Evolutionary conservation across 345 rosid species (phyloP).

Genomic region (Geranium rotundifolium): DNA sequence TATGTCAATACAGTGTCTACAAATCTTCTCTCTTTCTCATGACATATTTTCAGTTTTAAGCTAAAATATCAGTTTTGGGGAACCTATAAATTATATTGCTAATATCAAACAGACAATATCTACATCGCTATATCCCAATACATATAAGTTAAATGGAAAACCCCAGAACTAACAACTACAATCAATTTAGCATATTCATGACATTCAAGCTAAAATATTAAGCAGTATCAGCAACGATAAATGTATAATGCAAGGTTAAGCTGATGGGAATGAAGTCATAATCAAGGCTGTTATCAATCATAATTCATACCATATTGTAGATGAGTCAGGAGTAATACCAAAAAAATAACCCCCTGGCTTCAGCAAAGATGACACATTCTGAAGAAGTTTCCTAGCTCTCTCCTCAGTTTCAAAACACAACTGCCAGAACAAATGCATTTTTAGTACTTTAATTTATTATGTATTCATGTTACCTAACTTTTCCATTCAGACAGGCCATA

Average conservation of each 20-base stretch:
- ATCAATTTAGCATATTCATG: no score
- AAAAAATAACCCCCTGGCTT: conserved; percentile 96
- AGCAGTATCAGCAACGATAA: no score
- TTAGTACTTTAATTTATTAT: not conserved
- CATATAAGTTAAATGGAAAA: no score
- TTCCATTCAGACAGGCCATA: not conserved
- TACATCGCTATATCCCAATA: no score
- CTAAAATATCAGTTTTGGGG: no score
- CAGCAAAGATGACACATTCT: conserved; percentile 71
- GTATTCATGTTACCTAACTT: not conserved
- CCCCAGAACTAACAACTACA: no score
- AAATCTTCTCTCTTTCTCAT: not conserved
- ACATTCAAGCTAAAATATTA: no score
- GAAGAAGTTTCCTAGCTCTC: conserved; percentile 71
- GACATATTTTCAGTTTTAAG: not conserved
- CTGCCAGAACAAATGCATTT: conserved; percentile 23
- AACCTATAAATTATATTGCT: no score
- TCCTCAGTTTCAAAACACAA: conserved; percentile 88
- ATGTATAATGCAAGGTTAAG: not conserved
- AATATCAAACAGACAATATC: no score
- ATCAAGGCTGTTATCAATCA: conserved; percentile 6
- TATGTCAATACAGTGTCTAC: not conserved
- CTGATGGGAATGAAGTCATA: not conserved
- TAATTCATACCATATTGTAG: conserved; percentile 88
- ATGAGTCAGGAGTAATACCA: conserved; percentile 94